Conservation (phyloP, 495 filamentous ascomycete species). For the Parathielavia appendiculata region DNA sequence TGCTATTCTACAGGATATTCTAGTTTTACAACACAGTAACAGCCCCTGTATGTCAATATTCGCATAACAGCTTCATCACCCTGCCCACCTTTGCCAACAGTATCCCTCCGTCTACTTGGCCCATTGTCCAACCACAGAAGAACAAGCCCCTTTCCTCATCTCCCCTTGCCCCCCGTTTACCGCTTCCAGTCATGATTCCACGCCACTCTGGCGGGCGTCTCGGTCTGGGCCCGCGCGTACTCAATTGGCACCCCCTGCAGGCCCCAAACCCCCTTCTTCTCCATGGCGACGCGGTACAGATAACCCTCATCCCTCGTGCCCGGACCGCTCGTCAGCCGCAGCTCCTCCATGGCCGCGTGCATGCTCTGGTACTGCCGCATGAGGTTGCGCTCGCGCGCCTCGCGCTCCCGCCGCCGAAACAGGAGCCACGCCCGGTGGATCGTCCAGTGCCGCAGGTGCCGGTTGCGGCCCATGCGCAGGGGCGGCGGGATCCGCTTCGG, state of each 20-base stretch:
- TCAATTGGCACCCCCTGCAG: slow-evolving; percentile 69
- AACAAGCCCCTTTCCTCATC: neutral
- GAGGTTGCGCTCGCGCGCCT: slow-evolving; percentile 55
- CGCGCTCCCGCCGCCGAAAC: slow-evolving; percentile 58
- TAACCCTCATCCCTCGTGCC: slow-evolving; percentile 61
- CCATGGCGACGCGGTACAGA: slow-evolving; percentile 77
- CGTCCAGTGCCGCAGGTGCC: slow-evolving; percentile 93
- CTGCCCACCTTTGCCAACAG: neutral
- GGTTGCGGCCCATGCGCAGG: slow-evolving; percentile 78
- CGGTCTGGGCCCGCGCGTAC: slow-evolving; percentile 78
- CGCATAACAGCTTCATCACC: neutral
- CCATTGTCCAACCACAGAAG: too few species aligned
- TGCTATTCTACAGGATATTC: slow-evolving; percentile 12
- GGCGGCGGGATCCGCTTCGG: slow-evolving; percentile 55
- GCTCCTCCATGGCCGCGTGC: slow-evolving; percentile 71
- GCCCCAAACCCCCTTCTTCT: slow-evolving; percentile 72
- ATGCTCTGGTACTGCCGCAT: slow-evolving; percentile 73
- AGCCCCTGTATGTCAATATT: neutral
- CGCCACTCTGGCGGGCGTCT: slow-evolving; percentile 62
- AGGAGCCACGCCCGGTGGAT: slow-evolving; percentile 94
- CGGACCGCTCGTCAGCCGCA: slow-evolving; percentile 61
- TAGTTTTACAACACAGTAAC: slow-evolving; percentile 1
- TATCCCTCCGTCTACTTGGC: neutral
- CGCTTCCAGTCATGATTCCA: slow-evolving; percentile 74
- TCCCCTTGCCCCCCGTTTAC: slow-evolving; percentile 9